phyloP scores from a whole-genome alignment of 805 yeast genomes.

The Nakazawaea laoshanensis region DNA sequence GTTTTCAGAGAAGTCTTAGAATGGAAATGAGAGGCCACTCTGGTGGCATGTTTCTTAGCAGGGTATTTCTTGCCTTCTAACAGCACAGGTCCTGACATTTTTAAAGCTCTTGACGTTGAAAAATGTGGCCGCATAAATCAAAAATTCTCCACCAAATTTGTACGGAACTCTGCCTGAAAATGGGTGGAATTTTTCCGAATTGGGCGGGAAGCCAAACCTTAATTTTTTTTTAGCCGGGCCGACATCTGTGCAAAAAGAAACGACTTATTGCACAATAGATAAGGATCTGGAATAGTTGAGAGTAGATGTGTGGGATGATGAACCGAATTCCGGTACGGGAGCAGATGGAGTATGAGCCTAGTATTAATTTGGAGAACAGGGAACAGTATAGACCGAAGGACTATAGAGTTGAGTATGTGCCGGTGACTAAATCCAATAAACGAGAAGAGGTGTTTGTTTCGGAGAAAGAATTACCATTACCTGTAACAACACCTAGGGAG shows the following conservation, averaged over 20 bases:
- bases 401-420: conserved; percentile 18
- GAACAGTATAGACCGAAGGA: conserved; percentile 22
- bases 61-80: conserved; percentile 55
- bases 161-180: too few species aligned
- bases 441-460: neutral
- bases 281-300: too few species aligned
- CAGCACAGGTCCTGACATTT: conserved; percentile 9
- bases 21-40: conserved; percentile 27
- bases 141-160: too few species aligned
- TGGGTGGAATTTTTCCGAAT: too few species aligned
- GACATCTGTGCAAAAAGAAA: too few species aligned
- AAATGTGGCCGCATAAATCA: too few species aligned
- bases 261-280: too few species aligned
- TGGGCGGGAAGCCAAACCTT: too few species aligned
- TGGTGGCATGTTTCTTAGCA: conserved; percentile 67
- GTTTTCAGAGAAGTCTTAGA: conserved; percentile 13
- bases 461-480: conserved; percentile 6
- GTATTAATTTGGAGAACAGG: conserved; percentile 21
- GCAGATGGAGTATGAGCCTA: conserved; percentile 21
- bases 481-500: neutral
- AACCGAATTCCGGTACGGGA: conserved; percentile 8
- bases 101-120: neutral
- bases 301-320: conserved; percentile 6
- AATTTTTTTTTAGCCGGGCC: too few species aligned
- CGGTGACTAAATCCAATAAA: neutral